phyloP scores from a whole-genome alignment of 2,329 filamentous ascomycete species.

The Dactylella cylindrospora region DNA sequence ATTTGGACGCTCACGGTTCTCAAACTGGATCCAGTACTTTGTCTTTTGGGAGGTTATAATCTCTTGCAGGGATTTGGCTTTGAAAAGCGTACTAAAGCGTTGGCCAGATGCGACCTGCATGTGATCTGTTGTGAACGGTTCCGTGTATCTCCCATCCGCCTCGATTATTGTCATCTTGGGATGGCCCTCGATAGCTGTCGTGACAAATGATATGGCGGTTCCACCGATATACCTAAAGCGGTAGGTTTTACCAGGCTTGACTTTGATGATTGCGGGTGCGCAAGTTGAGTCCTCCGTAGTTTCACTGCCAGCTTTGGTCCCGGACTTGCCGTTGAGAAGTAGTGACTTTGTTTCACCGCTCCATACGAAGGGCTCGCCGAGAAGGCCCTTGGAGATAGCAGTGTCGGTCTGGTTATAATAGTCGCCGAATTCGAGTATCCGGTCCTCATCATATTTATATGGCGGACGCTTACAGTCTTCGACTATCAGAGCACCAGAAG shows the following conservation, averaged over 20 bases:
- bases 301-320: constrained; percentile 53
- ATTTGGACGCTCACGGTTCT: constrained; percentile 58
- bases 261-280: constrained; percentile 59
- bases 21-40: constrained; percentile 56
- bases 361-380: constrained; percentile 59
- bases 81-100: constrained; percentile 62
- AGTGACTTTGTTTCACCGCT: constrained; percentile 62
- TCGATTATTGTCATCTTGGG: constrained; percentile 61
- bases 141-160: constrained; percentile 61
- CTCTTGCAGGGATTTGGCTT: constrained; percentile 54
- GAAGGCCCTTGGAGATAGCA: constrained; percentile 58
- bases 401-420: constrained; percentile 52
- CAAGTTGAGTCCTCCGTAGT: constrained; percentile 50
- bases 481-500: constrained; percentile 63
- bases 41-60: constrained; percentile 50
- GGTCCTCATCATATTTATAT: constrained; percentile 40
- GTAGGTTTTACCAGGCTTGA: constrained; percentile 64
- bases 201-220: constrained; percentile 60
- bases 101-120: constrained; percentile 63
- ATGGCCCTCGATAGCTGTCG: constrained; percentile 62
- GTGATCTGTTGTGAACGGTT: constrained; percentile 55
- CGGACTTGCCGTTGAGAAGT: constrained; percentile 61
- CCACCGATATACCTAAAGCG: constrained; percentile 63
- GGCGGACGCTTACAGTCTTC: constrained; percentile 53
- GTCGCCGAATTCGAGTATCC: constrained; percentile 41